These are phyloP conservation scores for Toxicodendron radicans DNA, from an alignment of 345 rosid genomes.

Conservation along the genomic window DNA sequence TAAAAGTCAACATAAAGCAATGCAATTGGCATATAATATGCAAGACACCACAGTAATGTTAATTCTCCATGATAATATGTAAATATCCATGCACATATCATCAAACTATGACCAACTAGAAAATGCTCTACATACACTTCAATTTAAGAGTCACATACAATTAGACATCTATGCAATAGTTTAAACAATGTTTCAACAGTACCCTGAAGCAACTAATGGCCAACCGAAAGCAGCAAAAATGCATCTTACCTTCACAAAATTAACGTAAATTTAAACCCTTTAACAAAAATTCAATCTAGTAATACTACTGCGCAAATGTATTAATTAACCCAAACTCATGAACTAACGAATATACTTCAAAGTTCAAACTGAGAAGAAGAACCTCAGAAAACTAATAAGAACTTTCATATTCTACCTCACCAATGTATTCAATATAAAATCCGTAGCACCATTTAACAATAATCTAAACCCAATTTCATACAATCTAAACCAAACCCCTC, in stretches of 20 bases:
- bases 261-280: neutral
- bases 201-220: neutral
- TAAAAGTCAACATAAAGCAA: slow-evolving; percentile 17
- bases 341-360: neutral
- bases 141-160: neutral
- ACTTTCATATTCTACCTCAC: neutral
- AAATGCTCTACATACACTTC: neutral
- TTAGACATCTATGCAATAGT: neutral
- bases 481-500: slow-evolving; percentile 3
- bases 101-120: neutral
- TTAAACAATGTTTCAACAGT: neutral
- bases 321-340: neutral
- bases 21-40: neutral
- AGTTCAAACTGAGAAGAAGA: neutral
- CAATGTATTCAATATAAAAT: neutral
- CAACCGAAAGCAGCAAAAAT: neutral
- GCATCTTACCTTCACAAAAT: neutral
- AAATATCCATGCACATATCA: neutral
- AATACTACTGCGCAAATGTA: neutral
- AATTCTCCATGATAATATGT: neutral
- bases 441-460: neutral
- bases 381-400: neutral
- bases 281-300: neutral
- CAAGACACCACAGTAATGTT: slow-evolving; percentile 4
- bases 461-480: neutral